These are phyloP conservation scores for Hypholoma fasciculare DNA, from an alignment of 768 basidiomycete species.

Conservation along the genomic window DNA sequence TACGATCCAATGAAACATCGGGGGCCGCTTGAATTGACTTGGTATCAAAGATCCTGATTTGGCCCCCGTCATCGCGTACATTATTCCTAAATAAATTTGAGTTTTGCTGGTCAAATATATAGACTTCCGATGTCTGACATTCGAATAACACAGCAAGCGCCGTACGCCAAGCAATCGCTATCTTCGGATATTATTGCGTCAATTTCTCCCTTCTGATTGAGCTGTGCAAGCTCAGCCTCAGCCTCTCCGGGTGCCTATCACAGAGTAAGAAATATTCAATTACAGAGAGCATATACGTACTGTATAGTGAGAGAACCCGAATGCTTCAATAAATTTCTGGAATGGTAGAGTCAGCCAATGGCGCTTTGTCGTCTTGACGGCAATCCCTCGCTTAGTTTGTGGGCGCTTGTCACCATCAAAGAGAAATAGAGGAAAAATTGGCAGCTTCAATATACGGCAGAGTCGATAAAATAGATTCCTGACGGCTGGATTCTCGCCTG, in stretches of 20 bases:
- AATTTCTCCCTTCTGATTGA: slow-evolving; percentile 39
- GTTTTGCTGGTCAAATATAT: background rate
- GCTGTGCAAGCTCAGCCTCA: slow-evolving; percentile 52
- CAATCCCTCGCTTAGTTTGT: slow-evolving; percentile 34
- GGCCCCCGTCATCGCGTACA: slow-evolving; percentile 3
- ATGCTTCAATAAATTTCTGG: slow-evolving; percentile 37
- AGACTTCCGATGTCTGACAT: slow-evolving; percentile 26
- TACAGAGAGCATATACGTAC: background rate
- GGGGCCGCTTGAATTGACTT: background rate
- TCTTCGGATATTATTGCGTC: slow-evolving; percentile 53
- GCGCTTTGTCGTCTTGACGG: slow-evolving; percentile 22
- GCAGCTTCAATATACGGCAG: slow-evolving; percentile 35
- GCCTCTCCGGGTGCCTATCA: slow-evolving; percentile 54
- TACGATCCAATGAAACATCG: background rate
- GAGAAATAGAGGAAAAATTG: slow-evolving; percentile 44
- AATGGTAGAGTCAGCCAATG: slow-evolving; percentile 23
- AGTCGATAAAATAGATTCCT: slow-evolving; percentile 42
- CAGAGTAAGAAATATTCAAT: background rate
- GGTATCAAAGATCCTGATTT: background rate
- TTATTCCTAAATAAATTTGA: background rate
- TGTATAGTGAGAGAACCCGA: slow-evolving; percentile 38
- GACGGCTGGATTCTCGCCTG: slow-evolving; percentile 39
- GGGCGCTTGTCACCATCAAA: slow-evolving; percentile 50
- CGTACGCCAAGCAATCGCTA: slow-evolving; percentile 49
- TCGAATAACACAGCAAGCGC: slow-evolving; percentile 38